Evolutionary conservation across 805 yeast genomes (phyloP), one percentile per base, ranked within the genome.

Genomic region (Nematodospora valgi): DNA sequence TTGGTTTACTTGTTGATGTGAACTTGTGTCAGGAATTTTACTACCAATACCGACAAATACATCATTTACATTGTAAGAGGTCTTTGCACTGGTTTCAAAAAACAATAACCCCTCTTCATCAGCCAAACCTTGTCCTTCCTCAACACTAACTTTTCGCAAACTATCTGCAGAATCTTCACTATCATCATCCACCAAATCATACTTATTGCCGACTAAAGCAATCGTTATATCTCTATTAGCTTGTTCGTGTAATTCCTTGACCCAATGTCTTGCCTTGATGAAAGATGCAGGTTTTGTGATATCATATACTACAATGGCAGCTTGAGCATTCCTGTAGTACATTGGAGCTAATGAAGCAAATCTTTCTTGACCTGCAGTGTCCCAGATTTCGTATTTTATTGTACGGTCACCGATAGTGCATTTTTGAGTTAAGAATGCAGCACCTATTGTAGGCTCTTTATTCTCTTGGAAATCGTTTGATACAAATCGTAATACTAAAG

Each of bases 261-360:
- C 96, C 98, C 98, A 91, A 63, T 91, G 97, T 51, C 97, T 83
- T 6, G 98, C 98, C 61, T 91, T 88, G 50, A 88, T 82, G 51
- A 91, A 91, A 16, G 95, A 83, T 10, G 95, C 93, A 3, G 96
- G 96, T 54, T 88, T 88, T 25, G 98, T 89, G 47, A 91, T 78
- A 53, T 91, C 98, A 58, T 91, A 91, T 7, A 91, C 98, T 10
- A 93, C 96, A 43, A 91, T 68, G 0, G 98, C 98, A 18, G 96
- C 95, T 58, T 89, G 96, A 11, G 98, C 97, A 54, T 93, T 91
- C 57, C 98, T 76, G 66, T 91, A 91, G 63, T 91, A 91, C 93
- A 91, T 83, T 19, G 98, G 98, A 1, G 98, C 97, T 52, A 91
- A 73, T 17, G 91, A 81, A 11, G 97, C 96, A 68, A 91, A 91